Evolutionary conservation across 2,329 filamentous ascomycete species (phyloP), one percentile per base, ranked within the genome.

Genomic region (Fusarium sp.): DNA sequence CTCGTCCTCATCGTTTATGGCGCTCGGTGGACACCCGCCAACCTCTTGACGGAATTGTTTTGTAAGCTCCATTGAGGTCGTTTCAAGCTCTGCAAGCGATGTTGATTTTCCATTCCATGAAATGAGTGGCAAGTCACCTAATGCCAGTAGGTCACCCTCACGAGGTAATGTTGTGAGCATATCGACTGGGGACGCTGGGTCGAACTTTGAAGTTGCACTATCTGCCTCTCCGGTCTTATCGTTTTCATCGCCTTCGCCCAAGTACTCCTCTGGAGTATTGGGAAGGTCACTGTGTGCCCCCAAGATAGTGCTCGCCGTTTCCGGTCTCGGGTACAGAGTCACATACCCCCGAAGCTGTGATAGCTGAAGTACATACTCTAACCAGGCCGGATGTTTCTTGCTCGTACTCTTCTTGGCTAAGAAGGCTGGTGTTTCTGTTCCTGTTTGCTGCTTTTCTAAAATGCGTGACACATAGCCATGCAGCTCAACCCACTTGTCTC

Each of bases 401-500:
- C 90, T 90, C n/a, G 95, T 86, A 16, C 87, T 72, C 78, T 93
- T 94, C 30, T 85, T 78, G 10, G 83, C 81, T 23, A 88, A 73
- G 12, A 88, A 79, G 2, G 82, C 74, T 2, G 86, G 83, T 4
- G 81, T 77, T 2, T 80, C 75, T 12, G 82, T 75, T n/a, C 76
- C 77, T 1, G 73, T 60, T 40, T 82, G 81, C 46, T 85, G 83
- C 23, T 79, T 79, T 37, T 86, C 83, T 21, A 95, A 83, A 11
- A 91, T 85, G 53, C 88, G 87, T 16, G 92, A 89, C 5, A 97
- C 87, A 75, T 97, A 96, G 16, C 90, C 88, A 79, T 98, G 95
- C 15, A 97, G 87, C 75, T 97, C 94, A 18, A 89, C 84, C 96
- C 96, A 99, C 78, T 92, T 95, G 53, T 94, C 90, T 47, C 95